These are phyloP conservation scores for Diaporthe caulivora DNA, from an alignment of 2,329 filamentous ascomycete genomes.

Conservation along the genomic window DNA sequence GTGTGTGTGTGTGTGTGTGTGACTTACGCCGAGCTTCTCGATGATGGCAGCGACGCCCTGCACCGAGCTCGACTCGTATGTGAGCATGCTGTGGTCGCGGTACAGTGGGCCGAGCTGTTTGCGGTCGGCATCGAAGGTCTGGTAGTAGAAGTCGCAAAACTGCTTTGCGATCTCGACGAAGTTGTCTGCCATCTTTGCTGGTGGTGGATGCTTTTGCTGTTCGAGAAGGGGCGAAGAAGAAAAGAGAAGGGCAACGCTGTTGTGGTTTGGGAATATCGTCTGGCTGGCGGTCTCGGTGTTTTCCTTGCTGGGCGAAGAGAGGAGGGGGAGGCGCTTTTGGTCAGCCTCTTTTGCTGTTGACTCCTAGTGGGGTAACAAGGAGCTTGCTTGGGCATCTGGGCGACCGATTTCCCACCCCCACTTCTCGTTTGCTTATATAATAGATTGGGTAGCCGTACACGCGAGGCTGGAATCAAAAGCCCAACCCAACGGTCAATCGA, in stretches of 20 bases:
- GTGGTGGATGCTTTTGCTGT: background rate
- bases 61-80: slow-evolving; percentile 72
- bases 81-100: slow-evolving; percentile 78
- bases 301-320: background rate
- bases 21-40: slow-evolving; percentile 74
- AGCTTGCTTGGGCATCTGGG: slow-evolving; percentile 24
- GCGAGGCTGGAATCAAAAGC: background rate
- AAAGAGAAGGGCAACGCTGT: slow-evolving; percentile 9
- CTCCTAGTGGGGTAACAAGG: slow-evolving; percentile 12
- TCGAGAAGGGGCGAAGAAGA: background rate
- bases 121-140: slow-evolving; percentile 75
- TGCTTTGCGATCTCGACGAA: slow-evolving; percentile 41
- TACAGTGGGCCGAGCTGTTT: slow-evolving; percentile 71
- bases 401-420: background rate
- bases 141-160: slow-evolving; percentile 67
- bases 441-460: background rate
- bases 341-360: slow-evolving; percentile 4
- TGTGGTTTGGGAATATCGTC: background rate
- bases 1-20: no score
- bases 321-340: background rate
- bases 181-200: slow-evolving; percentile 41
- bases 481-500: background rate
- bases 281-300: background rate
- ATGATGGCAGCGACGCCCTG: slow-evolving; percentile 70
- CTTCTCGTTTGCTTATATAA: slow-evolving; percentile 4